Percentiles rank a stretch among this genome's conserved stretches.
Conservation (phyloP, 192 early-diverging fungal species). For the Rhizophagus clarus region DNA sequence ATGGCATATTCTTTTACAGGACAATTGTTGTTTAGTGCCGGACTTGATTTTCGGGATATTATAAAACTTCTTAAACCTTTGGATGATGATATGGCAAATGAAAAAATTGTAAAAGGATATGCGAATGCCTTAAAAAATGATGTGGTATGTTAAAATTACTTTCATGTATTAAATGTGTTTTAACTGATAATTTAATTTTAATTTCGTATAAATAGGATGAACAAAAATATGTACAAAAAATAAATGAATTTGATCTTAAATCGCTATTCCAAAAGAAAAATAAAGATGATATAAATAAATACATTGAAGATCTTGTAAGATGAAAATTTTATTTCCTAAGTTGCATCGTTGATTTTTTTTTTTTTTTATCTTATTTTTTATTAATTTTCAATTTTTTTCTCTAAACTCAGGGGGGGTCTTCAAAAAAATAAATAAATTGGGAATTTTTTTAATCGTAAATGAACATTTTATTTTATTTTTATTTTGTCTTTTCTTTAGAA, state of each 20-base stretch:
- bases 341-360: neutral
- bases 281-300: constrained; percentile 21
- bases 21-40: constrained; percentile 57
- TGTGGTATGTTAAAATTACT: neutral
- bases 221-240: neutral
- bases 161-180: neutral
- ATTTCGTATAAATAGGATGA: neutral
- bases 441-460: neutral
- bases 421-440: constrained; percentile 22
- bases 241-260: constrained; percentile 27
- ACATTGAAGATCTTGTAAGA: constrained; percentile 3
- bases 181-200: neutral
- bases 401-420: neutral
- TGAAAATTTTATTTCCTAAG: neutral
- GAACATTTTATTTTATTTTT: constrained; percentile 12
- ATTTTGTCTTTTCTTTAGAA: neutral
- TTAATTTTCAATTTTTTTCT: neutral
- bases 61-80: constrained; percentile 45
- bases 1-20: constrained; percentile 66
- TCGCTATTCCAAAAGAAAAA: neutral
- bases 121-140: neutral
- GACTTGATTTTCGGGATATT: constrained; percentile 52
- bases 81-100: constrained; percentile 1
- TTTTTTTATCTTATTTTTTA: neutral
- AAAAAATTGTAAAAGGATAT: constrained; percentile 22